A percentile compares a stretch with the other conserved stretches of the same genome.
Evolutionary conservation across 139 green algal genomes (phyloP).

Genomic region (Zygnema cylindricum): DNA sequence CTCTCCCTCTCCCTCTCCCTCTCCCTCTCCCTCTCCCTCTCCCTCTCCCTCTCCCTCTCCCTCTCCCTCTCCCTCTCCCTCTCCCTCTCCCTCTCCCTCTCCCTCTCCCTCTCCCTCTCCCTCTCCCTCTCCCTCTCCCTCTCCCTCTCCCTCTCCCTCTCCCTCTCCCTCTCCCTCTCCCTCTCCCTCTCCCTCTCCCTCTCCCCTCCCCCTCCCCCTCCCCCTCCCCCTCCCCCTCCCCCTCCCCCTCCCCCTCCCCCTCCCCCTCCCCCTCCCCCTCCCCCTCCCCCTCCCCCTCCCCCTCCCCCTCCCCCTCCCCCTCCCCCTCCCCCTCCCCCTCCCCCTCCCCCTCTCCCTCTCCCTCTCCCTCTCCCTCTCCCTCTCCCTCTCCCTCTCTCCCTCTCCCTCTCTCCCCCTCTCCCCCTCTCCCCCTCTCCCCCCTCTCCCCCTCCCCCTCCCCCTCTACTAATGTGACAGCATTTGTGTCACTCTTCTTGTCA

Average conservation of each 20-base stretch:
- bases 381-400: background rate
- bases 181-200: background rate
- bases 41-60: background rate
- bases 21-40: background rate
- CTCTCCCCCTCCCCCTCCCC: background rate
- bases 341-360: background rate
- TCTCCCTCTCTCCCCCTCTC: background rate
- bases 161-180: background rate
- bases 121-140: background rate
- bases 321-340: background rate
- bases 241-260: background rate
- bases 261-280: background rate
- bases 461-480: conserved; percentile 58
- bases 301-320: background rate
- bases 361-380: background rate
- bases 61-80: background rate
- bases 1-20: background rate
- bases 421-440: too few species aligned
- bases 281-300: background rate
- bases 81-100: too few species aligned
- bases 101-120: background rate
- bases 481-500: too few species aligned
- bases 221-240: background rate
- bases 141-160: background rate
- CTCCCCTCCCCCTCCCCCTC: background rate